These are phyloP conservation scores for Lanmaoa rubissima DNA, from an alignment of 768 basidiomycete genomes.

Conservation along the genomic window DNA sequence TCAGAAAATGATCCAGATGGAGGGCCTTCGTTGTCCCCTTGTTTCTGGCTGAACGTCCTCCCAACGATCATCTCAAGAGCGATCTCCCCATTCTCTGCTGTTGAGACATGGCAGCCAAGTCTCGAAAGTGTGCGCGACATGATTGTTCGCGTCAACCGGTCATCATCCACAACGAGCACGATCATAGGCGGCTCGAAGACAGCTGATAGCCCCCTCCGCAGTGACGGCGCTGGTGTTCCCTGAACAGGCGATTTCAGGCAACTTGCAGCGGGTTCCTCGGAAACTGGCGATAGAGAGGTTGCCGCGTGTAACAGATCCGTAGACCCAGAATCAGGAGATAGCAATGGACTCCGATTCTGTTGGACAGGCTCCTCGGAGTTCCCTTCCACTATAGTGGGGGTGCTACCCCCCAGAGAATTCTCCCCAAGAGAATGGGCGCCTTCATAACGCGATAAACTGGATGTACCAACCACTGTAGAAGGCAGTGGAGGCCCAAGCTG, in stretches of 20 bases:
- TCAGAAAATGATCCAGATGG: background rate
- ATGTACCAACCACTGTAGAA: slow-evolving; percentile 1
- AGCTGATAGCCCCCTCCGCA: slow-evolving; percentile 7
- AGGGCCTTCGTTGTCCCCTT: background rate
- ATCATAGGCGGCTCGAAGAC: slow-evolving; percentile 52
- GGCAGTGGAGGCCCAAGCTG: slow-evolving; percentile 27
- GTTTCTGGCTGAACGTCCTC: slow-evolving; percentile 1
- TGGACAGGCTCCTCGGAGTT: background rate
- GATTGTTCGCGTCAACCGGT: slow-evolving; percentile 71
- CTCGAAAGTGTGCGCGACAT: slow-evolving; percentile 80
- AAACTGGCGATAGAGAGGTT: background rate
- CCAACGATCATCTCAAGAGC: slow-evolving; percentile 73
- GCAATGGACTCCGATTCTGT: background rate
- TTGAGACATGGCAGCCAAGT: slow-evolving; percentile 73
- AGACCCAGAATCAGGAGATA: slow-evolving; percentile 4
- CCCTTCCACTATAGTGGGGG: slow-evolving; percentile 3
- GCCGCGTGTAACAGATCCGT: background rate
- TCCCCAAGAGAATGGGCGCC: background rate
- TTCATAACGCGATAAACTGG: background rate
- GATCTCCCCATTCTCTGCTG: slow-evolving; percentile 80
- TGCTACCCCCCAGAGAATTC: slow-evolving; percentile 1
- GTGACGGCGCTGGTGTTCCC: slow-evolving; percentile 6
- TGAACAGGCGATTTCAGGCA: slow-evolving; percentile 14
- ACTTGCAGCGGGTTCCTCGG: slow-evolving; percentile 8
- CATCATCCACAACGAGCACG: slow-evolving; percentile 84